phyloP scores from a whole-genome alignment of 1,139 yeast genomes.

The Debaryomyces sp. region DNA sequence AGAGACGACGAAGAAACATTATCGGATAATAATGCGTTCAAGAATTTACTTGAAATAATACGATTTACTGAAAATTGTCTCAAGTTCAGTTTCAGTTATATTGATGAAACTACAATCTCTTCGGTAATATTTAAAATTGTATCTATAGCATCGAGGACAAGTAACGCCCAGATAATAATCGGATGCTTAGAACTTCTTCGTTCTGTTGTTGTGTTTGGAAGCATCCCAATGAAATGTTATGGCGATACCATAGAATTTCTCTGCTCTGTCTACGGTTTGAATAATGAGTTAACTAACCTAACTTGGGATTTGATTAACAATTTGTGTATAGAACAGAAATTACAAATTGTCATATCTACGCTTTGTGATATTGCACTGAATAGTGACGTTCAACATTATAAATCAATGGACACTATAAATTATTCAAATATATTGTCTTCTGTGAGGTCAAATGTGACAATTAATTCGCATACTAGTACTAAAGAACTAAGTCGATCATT shows the following conservation, averaged over 20 bases:
- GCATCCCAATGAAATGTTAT: constrained; percentile 45
- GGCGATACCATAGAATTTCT: constrained; percentile 46
- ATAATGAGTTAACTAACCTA: constrained; percentile 35
- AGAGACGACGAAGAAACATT: constrained; percentile 8
- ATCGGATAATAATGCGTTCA: constrained; percentile 15
- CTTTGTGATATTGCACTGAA: constrained; percentile 29
- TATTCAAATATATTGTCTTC: constrained; percentile 13
- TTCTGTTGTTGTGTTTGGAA: constrained; percentile 49
- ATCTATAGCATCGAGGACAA: constrained; percentile 46
- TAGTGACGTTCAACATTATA: constrained; percentile 27
- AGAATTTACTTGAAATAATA: constrained; percentile 29
- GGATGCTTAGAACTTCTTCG: constrained; percentile 49
- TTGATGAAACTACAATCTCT: constrained; percentile 44
- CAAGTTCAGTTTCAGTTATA: constrained; percentile 48
- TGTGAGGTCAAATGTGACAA: constrained; percentile 9
- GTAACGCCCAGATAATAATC: constrained; percentile 40
- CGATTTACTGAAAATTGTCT: constrained; percentile 46
- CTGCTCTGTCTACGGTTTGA: constrained; percentile 40
- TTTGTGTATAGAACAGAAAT: constrained; percentile 24
- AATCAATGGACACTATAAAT: constrained; percentile 9
- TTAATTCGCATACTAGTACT: constrained; percentile 12
- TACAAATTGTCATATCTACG: constrained; percentile 21
- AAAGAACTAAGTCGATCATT: constrained; percentile 14
- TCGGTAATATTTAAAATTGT: constrained; percentile 37
- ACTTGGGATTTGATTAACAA: constrained; percentile 37